Base-by-base conservation (phyloP, 2,329 filamentous ascomycete species). In the Zymoseptoria brevis region DNA sequence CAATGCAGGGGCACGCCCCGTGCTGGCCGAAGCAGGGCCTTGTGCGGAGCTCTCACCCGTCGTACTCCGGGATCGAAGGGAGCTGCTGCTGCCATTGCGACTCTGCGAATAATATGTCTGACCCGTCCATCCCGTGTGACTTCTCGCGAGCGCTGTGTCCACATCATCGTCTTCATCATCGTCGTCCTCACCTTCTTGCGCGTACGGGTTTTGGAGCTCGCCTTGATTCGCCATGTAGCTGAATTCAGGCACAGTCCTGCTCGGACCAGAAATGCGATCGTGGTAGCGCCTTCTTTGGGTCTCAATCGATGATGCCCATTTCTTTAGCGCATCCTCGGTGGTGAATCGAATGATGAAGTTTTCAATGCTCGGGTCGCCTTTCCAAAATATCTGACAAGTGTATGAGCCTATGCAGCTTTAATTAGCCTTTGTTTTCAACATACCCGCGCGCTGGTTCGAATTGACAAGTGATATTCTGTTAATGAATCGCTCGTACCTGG, bases 331-430 rank as follows among this genome's bases (percentile, higher is more conserved):
- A 66, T 96, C 91, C 73, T 99, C 94, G 61, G 93, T 94, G 55
- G 84, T 82, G 74, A 96, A 97, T 66, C 90, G 89, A 71, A 99
- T 96, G 68, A 93, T 87, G 73, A 99, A 97, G 71, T 95, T 96
- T 72, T 99, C 93, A 30, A 96, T 90, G 3, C 90, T 90, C 0
- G 92, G 90, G 65, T 97, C 93, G 35, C 93, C 93, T 75, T 94
- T 97, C 94, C 94, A 99, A 81, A 92, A 96, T 58, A 99, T 97
- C 72, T 97, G 93, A 61, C 96, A 89, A 1, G 89, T 93, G 72
- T 97, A 96, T 9, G 90, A 93, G 53, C 90, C 91, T 94, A 68
- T 9, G 55, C 50, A 57, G 52, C 41, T 58, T 49, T 56, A 50
- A 66, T 67, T 64, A 67, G 66, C 63, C 52, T 56, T 54, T 54